Evolutionary conservation across 805 yeast genomes (phyloP), one percentile per base, ranked within the genome.

Genomic region (Candida ovalis): DNA sequence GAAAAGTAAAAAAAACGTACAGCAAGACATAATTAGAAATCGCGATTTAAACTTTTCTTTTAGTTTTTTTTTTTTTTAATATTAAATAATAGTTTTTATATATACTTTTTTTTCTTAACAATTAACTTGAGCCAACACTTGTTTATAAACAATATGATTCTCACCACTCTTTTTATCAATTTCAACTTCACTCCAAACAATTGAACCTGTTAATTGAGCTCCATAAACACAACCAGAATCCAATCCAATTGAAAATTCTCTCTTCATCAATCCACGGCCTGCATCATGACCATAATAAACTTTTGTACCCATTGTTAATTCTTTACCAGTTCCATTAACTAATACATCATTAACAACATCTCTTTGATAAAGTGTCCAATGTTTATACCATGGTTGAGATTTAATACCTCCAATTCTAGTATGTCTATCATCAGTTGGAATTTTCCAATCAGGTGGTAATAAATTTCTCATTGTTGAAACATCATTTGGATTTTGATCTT

Each of bases 231-330:
- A 91, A 1, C 87, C 88, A 10, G 87, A 71, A 61, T 92, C 98
- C 36, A 91, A 68, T 0, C 97, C 98, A 58, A 78, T 80, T 3
- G 96, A 74, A 64, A 73, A 88, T 51, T 77, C 76, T 54, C 77
- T 76, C 43, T 83, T 53, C 47, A 77, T 80, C 43, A 90, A 75
- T 1, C 97, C 96, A 46, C 83, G 71, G 47, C 80, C 73, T 3
- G 97, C 95, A 61, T 88, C 95, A 61, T 91, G 98, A 1, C 97
- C 98, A 62, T 91, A 91, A 58, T 80, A 81, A 3, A 88, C 89
- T 21, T 75, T 66, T 3, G 57, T 53, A 2, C 68, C 69, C 25
- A 61, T 27, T 0, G 62, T 56, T 1, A 60, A 44, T 4, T 45
- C 48, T 7, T 52, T 27, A 4, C 39, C 51, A 3, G 47, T 47